Conservation (phyloP, 1,139 yeast genomes). For the Candida smagusa region DNA sequence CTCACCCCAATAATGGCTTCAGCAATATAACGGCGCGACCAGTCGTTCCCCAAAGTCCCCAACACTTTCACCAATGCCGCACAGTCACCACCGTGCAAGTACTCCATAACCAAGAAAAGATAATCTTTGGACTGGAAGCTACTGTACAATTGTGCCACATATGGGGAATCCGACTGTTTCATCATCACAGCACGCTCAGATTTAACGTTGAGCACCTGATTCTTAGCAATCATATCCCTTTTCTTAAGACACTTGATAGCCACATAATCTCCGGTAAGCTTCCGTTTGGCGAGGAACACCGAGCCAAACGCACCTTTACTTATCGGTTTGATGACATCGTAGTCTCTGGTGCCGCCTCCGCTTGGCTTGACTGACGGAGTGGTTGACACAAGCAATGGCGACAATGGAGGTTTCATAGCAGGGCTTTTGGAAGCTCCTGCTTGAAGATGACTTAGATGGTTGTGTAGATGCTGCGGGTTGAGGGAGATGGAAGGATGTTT, state of each 20-base stretch:
- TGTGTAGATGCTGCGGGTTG: slow-evolving; percentile 2
- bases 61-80: slow-evolving; percentile 80
- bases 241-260: slow-evolving; percentile 94
- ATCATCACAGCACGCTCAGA: slow-evolving; percentile 97
- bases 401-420: slow-evolving; percentile 58
- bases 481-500: slow-evolving; percentile 4
- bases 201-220: slow-evolving; percentile 90
- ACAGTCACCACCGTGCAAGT: slow-evolving; percentile 93
- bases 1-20: slow-evolving; percentile 90
- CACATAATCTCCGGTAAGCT: slow-evolving; percentile 87
- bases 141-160: slow-evolving; percentile 84
- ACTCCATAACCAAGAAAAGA: slow-evolving; percentile 93
- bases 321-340: slow-evolving; percentile 87
- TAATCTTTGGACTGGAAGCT: slow-evolving; percentile 89
- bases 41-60: slow-evolving; percentile 78
- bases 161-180: slow-evolving; percentile 93
- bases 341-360: slow-evolving; percentile 76
- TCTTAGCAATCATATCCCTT: slow-evolving; percentile 94
- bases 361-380: slow-evolving; percentile 46
- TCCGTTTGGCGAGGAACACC: slow-evolving; percentile 80
- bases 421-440: slow-evolving; percentile 10
- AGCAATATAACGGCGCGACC: slow-evolving; percentile 86
- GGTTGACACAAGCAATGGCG: slow-evolving; percentile 74
- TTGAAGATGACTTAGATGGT: slow-evolving; percentile 3
- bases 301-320: slow-evolving; percentile 98